A percentile compares a stretch with the other conserved stretches of the same genome.
These are phyloP conservation scores for Boletus insuetus DNA, from an alignment of 768 basidiomycete genomes.

Conservation along the genomic window DNA sequence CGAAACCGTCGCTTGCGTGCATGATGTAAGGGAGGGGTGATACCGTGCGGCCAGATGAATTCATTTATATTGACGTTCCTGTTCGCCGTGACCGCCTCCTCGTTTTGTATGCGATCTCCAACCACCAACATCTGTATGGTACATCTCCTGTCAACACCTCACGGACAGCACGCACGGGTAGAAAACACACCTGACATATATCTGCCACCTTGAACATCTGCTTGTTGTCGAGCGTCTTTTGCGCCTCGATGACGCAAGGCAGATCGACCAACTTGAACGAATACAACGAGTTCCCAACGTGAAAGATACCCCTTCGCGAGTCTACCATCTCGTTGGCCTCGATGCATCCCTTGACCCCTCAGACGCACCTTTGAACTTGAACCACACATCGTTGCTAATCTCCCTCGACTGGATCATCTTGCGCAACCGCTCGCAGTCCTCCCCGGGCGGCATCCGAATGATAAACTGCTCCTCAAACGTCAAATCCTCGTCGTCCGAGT, in stretches of 20 bases:
- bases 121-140: slow-evolving; percentile 85
- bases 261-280: slow-evolving; percentile 94
- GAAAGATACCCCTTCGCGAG: slow-evolving; percentile 86
- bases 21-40: slow-evolving; percentile 90
- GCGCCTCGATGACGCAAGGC: slow-evolving; percentile 90
- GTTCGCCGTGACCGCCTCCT: slow-evolving; percentile 59
- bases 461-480: slow-evolving; percentile 98
- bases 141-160: slow-evolving; percentile 2
- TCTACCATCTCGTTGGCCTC: slow-evolving; percentile 47
- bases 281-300: slow-evolving; percentile 76
- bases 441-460: slow-evolving; percentile 81
- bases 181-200: slow-evolving; percentile 79
- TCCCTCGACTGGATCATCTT: slow-evolving; percentile 83
- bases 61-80: slow-evolving; percentile 88
- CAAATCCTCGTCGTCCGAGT: slow-evolving; percentile 92
- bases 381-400: slow-evolving; percentile 83
- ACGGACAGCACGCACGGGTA: slow-evolving; percentile 7
- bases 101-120: slow-evolving; percentile 67
- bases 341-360: background rate
- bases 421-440: slow-evolving; percentile 73
- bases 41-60: slow-evolving; percentile 95
- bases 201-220: slow-evolving; percentile 99
- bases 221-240: slow-evolving; percentile 94
- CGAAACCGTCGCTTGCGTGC: slow-evolving; percentile 90
- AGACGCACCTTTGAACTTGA: slow-evolving; percentile 89